Evolutionary conservation across 306 rosid genomes (phyloP), one percentile per base, ranked within the genome.

Genomic region (Vigna nakashimae): DNA sequence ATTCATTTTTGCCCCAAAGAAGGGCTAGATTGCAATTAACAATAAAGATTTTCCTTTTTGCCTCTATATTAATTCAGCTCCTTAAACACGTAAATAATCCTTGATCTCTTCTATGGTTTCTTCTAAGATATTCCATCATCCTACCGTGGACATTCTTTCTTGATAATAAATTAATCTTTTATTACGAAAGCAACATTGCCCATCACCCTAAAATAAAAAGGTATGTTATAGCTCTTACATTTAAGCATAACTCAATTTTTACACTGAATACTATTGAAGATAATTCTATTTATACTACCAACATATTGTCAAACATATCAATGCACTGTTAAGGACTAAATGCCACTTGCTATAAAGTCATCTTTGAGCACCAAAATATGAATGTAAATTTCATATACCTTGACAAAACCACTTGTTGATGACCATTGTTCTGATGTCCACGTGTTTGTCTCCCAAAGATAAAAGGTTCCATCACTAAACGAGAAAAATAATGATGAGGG

Each of bases 351-450:
- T 45, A 49, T 64, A 65, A 69, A 9, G 77, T 57, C 50, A 70
- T 38, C 52, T 28, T 58, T 49, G 65, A 36, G 69, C 69, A 43
- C 34, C 49, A 50, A 79, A 56, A 82, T 46, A 45, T 42, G 43
- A 52, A 82, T 65, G 38, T 43, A 65, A 51, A 86, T 17, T 30
- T 71, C 55, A 48, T 85, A 75, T 85, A 95, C 98, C 93, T 88
- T 89, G 72, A 91, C 93, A 82, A 92, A 95, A 65, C 98, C 96
- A 45, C 97, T 95, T 71, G 91, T 74, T 30, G 98, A 84, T 26
- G 98, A 90, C 98, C 98, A 95, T 76, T 87, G 88, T 63, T 91
- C 98, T 71, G 98, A 95, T 56, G 91, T 90, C 98, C 98, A 95
- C 34, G 97, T 88, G 86, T 91, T 95, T 26, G 97, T 95, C 82